Evolutionary conservation across 164 flowering plant genomes (phyloP).

Genomic region (Magnolia sinica): DNA sequence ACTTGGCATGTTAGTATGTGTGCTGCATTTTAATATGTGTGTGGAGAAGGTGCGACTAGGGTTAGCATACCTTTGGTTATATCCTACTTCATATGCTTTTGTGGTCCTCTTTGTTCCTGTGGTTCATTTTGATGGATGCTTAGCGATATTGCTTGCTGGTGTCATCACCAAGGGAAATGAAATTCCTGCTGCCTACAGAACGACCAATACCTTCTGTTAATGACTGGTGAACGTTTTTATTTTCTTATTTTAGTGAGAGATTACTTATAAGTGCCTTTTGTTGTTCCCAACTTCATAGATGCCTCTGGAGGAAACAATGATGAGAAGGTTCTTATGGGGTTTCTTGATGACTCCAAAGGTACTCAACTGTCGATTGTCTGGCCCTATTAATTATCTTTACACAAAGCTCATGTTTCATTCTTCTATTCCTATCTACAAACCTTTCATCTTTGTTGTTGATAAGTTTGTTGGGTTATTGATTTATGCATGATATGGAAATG

Average conservation of each 20-base stretch:
- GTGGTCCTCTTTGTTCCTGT: not conserved
- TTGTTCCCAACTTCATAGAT: constrained; percentile 10
- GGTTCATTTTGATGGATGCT: not conserved
- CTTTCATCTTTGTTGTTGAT: too few relatives aligned
- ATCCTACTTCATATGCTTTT: too few relatives aligned
- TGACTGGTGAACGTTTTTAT: too few relatives aligned
- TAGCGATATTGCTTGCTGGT: not conserved
- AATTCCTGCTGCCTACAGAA: not conserved
- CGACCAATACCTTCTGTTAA: constrained; percentile 15
- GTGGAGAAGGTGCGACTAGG: too few relatives aligned
- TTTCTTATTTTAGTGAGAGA: too few relatives aligned
- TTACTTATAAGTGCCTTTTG: too few relatives aligned
- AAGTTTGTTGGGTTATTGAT: too few relatives aligned
- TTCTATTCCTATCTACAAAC: not conserved
- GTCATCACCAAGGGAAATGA: not conserved
- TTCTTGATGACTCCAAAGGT: constrained; percentile 45
- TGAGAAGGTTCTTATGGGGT: constrained; percentile 41
- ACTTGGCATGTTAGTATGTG: too few relatives aligned
- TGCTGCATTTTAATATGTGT: too few relatives aligned
- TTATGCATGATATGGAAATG: not conserved
- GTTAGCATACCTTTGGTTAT: too few relatives aligned
- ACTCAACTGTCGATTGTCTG: not conserved
- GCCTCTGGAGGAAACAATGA: constrained; percentile 41
- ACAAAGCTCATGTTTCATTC: not conserved
- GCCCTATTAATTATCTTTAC: not conserved